phyloP scores from a whole-genome alignment of 257 asterid genomes.

The Solanum tacnaense region DNA sequence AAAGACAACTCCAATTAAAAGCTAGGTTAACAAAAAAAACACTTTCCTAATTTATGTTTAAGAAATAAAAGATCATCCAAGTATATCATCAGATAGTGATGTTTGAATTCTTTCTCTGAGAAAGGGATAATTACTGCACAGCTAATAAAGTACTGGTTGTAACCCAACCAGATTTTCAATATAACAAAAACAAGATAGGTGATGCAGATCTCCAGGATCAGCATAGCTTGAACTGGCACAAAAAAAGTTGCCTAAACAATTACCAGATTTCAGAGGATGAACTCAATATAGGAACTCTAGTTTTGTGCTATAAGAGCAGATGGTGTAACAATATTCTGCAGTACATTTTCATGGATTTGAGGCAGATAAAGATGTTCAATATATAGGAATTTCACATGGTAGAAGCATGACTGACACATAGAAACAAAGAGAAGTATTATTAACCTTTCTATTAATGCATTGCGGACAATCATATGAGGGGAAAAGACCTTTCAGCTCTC shows the following conservation, averaged over 20 bases:
- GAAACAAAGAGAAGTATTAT: background rate
- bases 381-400: background rate
- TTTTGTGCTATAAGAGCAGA: background rate
- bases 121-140: background rate
- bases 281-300: background rate
- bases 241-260: background rate
- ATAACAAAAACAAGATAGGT: background rate
- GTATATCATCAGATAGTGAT: background rate
- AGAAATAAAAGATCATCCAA: background rate
- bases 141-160: background rate
- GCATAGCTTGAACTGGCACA: background rate
- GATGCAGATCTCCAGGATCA: background rate
- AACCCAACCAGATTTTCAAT: background rate
- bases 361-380: background rate
- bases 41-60: background rate
- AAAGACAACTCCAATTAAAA: background rate
- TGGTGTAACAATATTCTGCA: background rate
- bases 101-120: background rate
- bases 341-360: background rate
- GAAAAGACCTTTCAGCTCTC: conserved; percentile 19
- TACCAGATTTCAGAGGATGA: background rate
- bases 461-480: conserved; percentile 42
- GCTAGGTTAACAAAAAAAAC: background rate
- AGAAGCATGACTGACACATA: background rate
- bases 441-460: conserved; percentile 38